Evolutionary conservation across 2,329 filamentous ascomycete genomes (phyloP), one percentile per base, ranked within the genome.

Genomic region (Apiospora koreana): DNA sequence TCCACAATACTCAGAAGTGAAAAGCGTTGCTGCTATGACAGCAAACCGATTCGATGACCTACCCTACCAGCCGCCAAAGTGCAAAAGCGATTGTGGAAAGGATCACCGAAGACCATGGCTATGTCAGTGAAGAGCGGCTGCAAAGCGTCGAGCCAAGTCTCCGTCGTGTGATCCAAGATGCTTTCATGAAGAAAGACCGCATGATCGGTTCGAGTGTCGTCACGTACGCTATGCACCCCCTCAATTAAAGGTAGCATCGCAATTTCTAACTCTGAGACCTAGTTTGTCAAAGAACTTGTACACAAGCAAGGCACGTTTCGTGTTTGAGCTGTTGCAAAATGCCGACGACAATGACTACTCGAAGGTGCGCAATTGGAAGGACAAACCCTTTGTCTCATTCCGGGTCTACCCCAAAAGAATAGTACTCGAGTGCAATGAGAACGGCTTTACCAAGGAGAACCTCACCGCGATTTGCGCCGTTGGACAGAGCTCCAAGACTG

Each of bases 291-390:
- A 78, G 46, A 81, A 85, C 42, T 74, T 86, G 0, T 85, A 86
- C 71, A 76, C 79, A 0, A 84, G 78, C 65, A 79, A 81, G 7
- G 80, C 83, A 0, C 80, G 84, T 42, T 88, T 88, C 72, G 76
- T 88, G 0, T 84, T 86, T 43, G 86, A 88, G 74, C 74, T 89
- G 0, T 80, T 88, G 0, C 86, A 88, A 71, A 89, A 88, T 73
- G 85, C 85, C 5, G 86, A 89, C 62, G 86, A 88, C 74, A 87
- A 87, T 69, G 69, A 70, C 14, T 88, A 83, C 72, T 41, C 38
- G 69, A 5, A 16, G 74, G 58, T 21, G 77, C 79, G 0, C 28
- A 54, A 5, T 71, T 70, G 28, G 0, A 73, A 76, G 0, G 41
- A 71, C 0, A 71, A 68, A 3, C 83, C 83, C 0, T 79, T 73